Percentiles rank a stretch among this genome's conserved stretches.
Evolutionary conservation across 306 rosid species (phyloP).

Genomic region (Mimosa bimucronata): DNA sequence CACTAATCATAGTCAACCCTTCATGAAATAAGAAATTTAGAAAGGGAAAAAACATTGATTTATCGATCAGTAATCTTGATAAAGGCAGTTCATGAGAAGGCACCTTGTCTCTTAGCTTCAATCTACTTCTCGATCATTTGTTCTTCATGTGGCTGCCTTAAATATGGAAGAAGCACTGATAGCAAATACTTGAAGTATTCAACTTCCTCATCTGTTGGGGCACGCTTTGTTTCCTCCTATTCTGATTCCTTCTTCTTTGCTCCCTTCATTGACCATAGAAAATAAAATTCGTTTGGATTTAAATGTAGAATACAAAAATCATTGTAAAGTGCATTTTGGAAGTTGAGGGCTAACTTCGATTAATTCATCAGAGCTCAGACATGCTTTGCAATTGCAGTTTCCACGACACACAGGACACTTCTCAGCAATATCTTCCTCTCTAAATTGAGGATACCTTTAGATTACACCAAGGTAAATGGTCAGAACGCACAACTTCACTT

Average conservation of each 20-base stretch:
- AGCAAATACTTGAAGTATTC: constrained; percentile 50
- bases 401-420: too few species aligned
- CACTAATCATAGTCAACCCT: background rate
- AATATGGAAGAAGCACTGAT: constrained; percentile 60
- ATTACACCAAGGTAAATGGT: background rate
- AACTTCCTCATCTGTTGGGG: background rate
- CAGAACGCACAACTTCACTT: background rate
- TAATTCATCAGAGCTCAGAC: too few species aligned
- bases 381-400: too few species aligned
- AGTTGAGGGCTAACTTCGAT: too few species aligned
- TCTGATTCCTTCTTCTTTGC: too few species aligned
- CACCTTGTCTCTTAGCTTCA: constrained; percentile 78
- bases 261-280: background rate
- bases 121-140: constrained; percentile 57
- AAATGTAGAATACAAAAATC: too few species aligned
- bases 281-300: background rate
- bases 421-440: too few species aligned
- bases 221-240: too few species aligned
- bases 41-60: background rate
- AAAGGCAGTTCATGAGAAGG: background rate
- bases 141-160: constrained; percentile 61
- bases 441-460: too few species aligned
- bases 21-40: background rate
- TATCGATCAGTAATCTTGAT: background rate
- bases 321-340: too few species aligned